Percentiles rank a stretch among this genome's conserved stretches.
These are phyloP conservation scores for Helichrysum umbraculigerum DNA, from an alignment of 129 eudicot genomes.

Conservation along the genomic window DNA sequence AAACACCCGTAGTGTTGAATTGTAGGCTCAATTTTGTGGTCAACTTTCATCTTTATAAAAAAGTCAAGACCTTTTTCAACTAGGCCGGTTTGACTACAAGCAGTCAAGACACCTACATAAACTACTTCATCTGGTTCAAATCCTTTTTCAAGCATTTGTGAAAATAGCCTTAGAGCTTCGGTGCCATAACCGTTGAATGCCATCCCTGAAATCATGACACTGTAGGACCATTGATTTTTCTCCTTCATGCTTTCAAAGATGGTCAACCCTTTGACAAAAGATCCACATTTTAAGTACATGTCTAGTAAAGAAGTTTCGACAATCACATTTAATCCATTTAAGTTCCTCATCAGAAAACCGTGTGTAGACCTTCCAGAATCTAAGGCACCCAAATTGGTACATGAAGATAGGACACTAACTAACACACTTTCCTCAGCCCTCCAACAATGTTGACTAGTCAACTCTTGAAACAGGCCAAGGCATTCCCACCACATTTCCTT, in stretches of 20 bases:
- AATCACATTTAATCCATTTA: conserved; percentile 43
- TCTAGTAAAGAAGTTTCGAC: conserved; percentile 47
- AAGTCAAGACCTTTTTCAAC: conserved; percentile 41
- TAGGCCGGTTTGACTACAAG: conserved; percentile 45
- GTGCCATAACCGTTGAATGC: conserved; percentile 43
- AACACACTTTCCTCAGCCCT: conserved; percentile 54
- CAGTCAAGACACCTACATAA: conserved; percentile 47
- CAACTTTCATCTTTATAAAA: conserved; percentile 40
- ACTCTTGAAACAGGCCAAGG: conserved; percentile 34
- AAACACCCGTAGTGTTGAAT: conserved; percentile 57
- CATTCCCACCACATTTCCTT: conserved; percentile 52
- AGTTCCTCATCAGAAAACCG: conserved; percentile 42
- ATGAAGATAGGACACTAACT: conserved; percentile 47
- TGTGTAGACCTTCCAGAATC: conserved; percentile 45
- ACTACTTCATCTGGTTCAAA: conserved; percentile 47
- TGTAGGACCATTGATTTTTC: conserved; percentile 48
- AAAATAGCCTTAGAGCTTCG: conserved; percentile 42
- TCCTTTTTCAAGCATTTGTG: conserved; percentile 42
- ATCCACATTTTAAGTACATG: conserved; percentile 56
- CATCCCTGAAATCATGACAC: conserved; percentile 51
- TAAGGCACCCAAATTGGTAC: conserved; percentile 44
- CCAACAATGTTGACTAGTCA: conserved; percentile 39
- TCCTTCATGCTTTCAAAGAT: conserved; percentile 39
- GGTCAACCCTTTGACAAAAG: conserved; percentile 33
- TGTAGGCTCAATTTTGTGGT: conserved; percentile 46